These are phyloP conservation scores for Plasmopara muralis DNA, from an alignment of 352 stramenopile genomes.

Conservation along the genomic window DNA sequence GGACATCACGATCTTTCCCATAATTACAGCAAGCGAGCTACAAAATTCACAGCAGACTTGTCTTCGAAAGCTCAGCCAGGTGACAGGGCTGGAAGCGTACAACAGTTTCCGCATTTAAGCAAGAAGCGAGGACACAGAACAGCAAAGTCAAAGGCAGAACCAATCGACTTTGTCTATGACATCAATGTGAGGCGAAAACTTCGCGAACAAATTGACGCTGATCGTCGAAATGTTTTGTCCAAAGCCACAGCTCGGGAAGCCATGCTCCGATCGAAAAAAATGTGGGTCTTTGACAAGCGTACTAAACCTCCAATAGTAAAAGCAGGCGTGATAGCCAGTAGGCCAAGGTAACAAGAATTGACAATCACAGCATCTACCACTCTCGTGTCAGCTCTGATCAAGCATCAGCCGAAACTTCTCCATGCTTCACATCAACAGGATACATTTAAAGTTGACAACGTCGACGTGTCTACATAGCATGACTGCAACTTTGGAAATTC, in stretches of 20 bases:
- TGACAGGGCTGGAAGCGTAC: slow-evolving; percentile 1
- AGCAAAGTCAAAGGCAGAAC: slow-evolving; percentile 6
- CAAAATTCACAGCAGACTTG: slow-evolving; percentile 10
- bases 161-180: slow-evolving; percentile 73
- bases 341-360: slow-evolving; percentile 3
- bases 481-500: too few species aligned
- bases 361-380: not conserved
- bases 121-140: slow-evolving; percentile 5
- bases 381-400: too few species aligned
- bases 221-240: slow-evolving; percentile 30
- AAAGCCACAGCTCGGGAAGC: slow-evolving; percentile 30
- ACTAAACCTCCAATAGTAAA: slow-evolving; percentile 4
- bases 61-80: slow-evolving; percentile 6
- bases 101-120: slow-evolving; percentile 2
- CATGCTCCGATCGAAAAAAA: slow-evolving; percentile 31
- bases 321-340: slow-evolving; percentile 13
- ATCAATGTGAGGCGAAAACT: slow-evolving; percentile 41
- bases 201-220: slow-evolving; percentile 48
- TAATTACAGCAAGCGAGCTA: slow-evolving; percentile 31
- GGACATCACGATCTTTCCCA: slow-evolving; percentile 17
- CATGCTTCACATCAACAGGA: too few species aligned
- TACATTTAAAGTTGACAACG: too few species aligned
- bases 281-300: slow-evolving; percentile 37
- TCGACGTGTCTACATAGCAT: too few species aligned
- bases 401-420: too few species aligned